Evolutionary conservation across 2,329 filamentous ascomycete species (phyloP).

Genomic region (Graphiopsis chlorocephala): DNA sequence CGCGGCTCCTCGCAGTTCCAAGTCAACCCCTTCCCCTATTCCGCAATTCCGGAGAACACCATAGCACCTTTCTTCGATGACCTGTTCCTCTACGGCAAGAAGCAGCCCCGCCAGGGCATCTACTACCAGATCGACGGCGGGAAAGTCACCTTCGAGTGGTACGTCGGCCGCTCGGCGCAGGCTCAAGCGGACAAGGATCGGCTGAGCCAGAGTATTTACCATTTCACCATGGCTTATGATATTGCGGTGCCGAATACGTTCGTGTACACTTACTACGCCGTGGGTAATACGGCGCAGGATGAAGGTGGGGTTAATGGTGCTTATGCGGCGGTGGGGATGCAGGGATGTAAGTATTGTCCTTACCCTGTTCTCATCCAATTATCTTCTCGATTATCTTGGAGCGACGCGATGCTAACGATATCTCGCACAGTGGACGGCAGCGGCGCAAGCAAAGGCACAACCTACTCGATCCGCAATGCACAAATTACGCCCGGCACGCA

Average conservation of each 20-base stretch:
- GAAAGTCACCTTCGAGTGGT: conserved; percentile 33
- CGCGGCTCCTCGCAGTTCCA: conserved; percentile 29
- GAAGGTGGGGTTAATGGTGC: conserved; percentile 24
- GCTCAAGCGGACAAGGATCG: not conserved
- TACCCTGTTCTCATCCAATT: too few species aligned
- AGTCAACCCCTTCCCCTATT: conserved; percentile 19
- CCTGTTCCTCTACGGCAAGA: conserved; percentile 26
- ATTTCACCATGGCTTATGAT: conserved; percentile 33
- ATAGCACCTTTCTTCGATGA: conserved; percentile 36
- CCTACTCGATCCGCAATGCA: conserved; percentile 21
- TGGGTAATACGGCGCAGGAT: conserved; percentile 16
- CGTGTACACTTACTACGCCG: conserved; percentile 29
- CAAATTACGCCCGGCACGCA: conserved; percentile 24
- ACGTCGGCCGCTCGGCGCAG: conserved; percentile 24
- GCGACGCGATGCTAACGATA: not conserved
- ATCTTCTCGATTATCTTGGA: too few species aligned
- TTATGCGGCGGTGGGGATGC: conserved; percentile 28
- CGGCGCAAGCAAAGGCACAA: conserved; percentile 4
- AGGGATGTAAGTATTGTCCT: conserved; percentile 29
- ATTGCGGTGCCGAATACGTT: conserved; percentile 30
- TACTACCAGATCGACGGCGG: conserved; percentile 31
- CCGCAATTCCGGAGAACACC: conserved; percentile 28
- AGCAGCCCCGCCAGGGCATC: conserved; percentile 29
- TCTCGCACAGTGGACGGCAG: not conserved
- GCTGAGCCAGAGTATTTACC: conserved; percentile 22